A percentile compares a stretch with the other conserved stretches of the same genome.
phyloP scores from a whole-genome alignment of 164 flowering plant species.

The Houttuynia cordata region DNA sequence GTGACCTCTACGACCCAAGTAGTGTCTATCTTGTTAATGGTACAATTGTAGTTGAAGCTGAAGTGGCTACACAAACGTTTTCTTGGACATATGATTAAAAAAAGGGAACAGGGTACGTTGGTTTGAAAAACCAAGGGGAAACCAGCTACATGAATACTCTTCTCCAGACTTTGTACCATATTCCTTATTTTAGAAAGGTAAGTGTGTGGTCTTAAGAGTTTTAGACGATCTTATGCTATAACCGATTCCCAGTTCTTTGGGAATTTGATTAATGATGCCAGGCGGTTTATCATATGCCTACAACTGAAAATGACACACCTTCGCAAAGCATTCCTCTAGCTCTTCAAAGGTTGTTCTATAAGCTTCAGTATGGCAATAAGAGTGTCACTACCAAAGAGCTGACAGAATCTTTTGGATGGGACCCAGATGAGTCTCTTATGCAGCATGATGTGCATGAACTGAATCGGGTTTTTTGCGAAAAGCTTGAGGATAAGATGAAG shows the following conservation, averaged over 20 bases:
- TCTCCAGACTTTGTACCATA: slow-evolving; percentile 80
- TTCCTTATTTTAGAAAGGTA: slow-evolving; percentile 88
- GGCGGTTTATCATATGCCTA: slow-evolving; percentile 98
- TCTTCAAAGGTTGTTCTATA: slow-evolving; percentile 81
- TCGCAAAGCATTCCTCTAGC: slow-evolving; percentile 89
- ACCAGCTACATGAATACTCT: slow-evolving; percentile 97
- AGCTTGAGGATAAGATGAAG: slow-evolving; percentile 95
- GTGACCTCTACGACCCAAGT: slow-evolving; percentile 67
- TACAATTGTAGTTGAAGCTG: slow-evolving; percentile 59
- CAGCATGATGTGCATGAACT: slow-evolving; percentile 98
- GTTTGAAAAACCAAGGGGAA: slow-evolving; percentile 96
- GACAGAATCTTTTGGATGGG: slow-evolving; percentile 98
- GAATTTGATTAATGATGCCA: slow-evolving; percentile 17
- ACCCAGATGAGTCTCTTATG: slow-evolving; percentile 91
- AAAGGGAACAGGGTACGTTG: slow-evolving; percentile 92
- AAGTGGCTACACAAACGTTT: slow-evolving; percentile 64
- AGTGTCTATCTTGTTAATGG: slow-evolving; percentile 75
- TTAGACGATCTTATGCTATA: background rate
- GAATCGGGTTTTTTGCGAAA: slow-evolving; percentile 81
- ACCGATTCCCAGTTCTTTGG: background rate
- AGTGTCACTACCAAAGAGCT: slow-evolving; percentile 91
- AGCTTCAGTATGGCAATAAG: slow-evolving; percentile 79
- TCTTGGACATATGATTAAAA: slow-evolving; percentile 86
- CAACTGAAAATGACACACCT: slow-evolving; percentile 89
- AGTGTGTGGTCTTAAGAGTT: slow-evolving; percentile 2